Conservation (phyloP, 176 grass and related monocot genomes). For the Saccharum officinarum region DNA sequence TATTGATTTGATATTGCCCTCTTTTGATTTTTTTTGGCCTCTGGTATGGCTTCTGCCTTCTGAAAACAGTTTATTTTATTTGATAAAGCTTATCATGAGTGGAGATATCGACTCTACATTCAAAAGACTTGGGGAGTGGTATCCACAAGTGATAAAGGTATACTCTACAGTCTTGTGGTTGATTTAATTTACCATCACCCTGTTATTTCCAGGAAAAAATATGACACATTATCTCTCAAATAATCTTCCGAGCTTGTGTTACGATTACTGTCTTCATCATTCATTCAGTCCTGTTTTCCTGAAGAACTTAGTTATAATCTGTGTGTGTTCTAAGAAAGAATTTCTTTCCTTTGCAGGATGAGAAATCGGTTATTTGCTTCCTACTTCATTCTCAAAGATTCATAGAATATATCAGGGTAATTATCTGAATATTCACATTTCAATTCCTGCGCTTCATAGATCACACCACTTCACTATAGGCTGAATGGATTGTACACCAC, state of each 20-base stretch:
- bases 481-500: not conserved
- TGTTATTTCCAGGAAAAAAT: not conserved
- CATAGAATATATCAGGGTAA: slow-evolving; percentile 94
- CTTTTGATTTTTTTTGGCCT: slow-evolving; percentile 4
- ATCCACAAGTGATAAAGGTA: slow-evolving; percentile 91
- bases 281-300: not conserved
- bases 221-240: not conserved
- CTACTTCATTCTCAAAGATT: slow-evolving; percentile 95
- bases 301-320: not conserved
- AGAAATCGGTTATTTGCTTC: slow-evolving; percentile 88
- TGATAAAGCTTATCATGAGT: slow-evolving; percentile 85
- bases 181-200: slow-evolving; percentile 6
- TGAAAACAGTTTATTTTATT: slow-evolving; percentile 48
- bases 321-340: slow-evolving; percentile 28
- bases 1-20: not conserved
- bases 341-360: slow-evolving; percentile 62
- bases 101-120: slow-evolving; percentile 92
- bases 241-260: not conserved
- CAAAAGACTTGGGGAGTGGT: slow-evolving; percentile 87
- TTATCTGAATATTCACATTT: slow-evolving; percentile 29
- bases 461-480: not conserved
- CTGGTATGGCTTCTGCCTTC: slow-evolving; percentile 28
- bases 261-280: not conserved
- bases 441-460: not conserved
- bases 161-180: slow-evolving; percentile 6